A percentile compares a stretch with the other conserved stretches of the same genome.
Evolutionary conservation across 2,329 filamentous ascomycete species (phyloP).

Genomic region (Clonostachys byssicola): DNA sequence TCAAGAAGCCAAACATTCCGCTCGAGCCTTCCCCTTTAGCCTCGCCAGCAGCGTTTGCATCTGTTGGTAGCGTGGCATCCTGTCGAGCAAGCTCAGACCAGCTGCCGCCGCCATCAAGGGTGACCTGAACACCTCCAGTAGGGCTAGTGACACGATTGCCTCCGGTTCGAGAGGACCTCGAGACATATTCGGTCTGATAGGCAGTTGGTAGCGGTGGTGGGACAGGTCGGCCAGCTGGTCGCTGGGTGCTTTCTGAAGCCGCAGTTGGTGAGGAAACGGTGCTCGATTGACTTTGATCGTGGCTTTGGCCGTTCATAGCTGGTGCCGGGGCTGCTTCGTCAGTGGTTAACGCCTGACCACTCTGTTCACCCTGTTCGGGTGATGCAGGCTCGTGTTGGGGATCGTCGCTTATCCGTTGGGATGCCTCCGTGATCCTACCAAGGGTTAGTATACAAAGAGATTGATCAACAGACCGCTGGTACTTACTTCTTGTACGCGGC

Average conservation of each 20-base stretch:
- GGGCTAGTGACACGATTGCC: conserved; percentile 71
- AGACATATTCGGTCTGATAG: conserved; percentile 42
- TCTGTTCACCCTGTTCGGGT: neutral
- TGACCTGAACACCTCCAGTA: conserved; percentile 83
- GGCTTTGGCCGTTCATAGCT: conserved; percentile 3
- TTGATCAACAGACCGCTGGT: no score
- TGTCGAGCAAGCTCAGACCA: conserved; percentile 90
- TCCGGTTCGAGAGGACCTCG: conserved; percentile 44
- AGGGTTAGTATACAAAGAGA: neutral
- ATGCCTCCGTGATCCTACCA: conserved; percentile 29
- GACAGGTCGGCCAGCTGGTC: neutral
- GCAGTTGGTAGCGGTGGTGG: conserved; percentile 31
- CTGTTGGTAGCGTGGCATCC: conserved; percentile 68
- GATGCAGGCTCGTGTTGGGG: conserved; percentile 1
- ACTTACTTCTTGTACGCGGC: conserved; percentile 72
- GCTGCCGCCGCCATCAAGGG: conserved; percentile 81
- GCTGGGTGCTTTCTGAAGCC: neutral
- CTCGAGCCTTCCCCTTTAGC: conserved; percentile 56
- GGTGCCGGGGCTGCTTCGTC: conserved; percentile 41
- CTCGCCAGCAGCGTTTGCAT: conserved; percentile 52
- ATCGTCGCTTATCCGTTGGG: conserved; percentile 7
- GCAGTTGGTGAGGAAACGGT: neutral
- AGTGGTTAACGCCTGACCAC: conserved; percentile 46
- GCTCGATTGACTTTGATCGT: neutral
- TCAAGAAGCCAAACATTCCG: conserved; percentile 87